These are phyloP conservation scores for Amanita polypyramis DNA, from an alignment of 768 basidiomycete genomes.

Conservation along the genomic window DNA sequence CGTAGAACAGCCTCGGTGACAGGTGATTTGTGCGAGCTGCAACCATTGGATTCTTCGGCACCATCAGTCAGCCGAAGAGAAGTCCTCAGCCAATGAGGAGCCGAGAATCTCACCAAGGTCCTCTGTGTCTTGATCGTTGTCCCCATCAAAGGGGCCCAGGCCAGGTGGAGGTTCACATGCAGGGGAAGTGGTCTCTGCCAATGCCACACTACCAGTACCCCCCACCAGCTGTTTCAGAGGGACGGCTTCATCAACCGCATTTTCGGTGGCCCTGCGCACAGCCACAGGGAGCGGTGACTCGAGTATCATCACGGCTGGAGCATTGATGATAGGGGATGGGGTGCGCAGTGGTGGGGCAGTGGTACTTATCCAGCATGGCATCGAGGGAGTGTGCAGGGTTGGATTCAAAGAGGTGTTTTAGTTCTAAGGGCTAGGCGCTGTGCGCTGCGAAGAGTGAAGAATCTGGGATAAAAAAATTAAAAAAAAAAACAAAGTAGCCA, in stretches of 20 bases:
- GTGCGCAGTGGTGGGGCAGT: not conserved
- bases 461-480: no score
- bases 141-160: not conserved
- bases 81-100: not conserved
- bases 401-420: no score
- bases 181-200: not conserved
- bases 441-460: no score
- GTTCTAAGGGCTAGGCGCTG: no score
- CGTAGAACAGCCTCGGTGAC: constrained; percentile 5
- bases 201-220: not conserved
- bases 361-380: not conserved
- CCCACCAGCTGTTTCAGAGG: not conserved
- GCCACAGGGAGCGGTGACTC: not conserved
- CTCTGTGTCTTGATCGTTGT: not conserved
- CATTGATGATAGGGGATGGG: not conserved
- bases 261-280: not conserved
- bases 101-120: not conserved
- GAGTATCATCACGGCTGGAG: not conserved
- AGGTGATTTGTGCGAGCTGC: not conserved
- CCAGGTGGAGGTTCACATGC: not conserved
- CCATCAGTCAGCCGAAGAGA: not conserved
- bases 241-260: not conserved
- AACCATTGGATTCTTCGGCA: not conserved
- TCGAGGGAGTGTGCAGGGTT: no score
- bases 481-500: no score